A percentile compares a stretch with the other conserved stretches of the same genome.
phyloP scores from a whole-genome alignment of 2,329 filamentous ascomycete species.

The Pseudophaeomoniella oleicola region DNA sequence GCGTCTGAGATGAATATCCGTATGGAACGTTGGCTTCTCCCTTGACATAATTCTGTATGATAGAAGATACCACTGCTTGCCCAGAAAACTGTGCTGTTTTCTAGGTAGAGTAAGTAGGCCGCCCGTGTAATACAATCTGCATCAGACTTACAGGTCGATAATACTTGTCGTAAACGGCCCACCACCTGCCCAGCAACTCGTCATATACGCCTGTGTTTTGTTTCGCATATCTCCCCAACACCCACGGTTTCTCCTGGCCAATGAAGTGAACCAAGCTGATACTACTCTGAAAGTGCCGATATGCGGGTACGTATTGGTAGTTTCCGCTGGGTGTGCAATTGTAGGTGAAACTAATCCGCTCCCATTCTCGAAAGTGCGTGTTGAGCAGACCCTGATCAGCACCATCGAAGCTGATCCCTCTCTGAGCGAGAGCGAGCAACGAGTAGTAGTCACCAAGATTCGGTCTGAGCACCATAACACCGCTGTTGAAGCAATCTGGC shows the following conservation, averaged over 20 bases:
- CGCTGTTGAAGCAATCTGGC: conserved; percentile 98
- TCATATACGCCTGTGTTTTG: conserved; percentile 53
- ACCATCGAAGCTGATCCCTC: conserved; percentile 88
- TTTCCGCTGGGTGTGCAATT: conserved; percentile 94
- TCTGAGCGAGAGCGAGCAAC: conserved; percentile 66
- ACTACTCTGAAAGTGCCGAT: conserved; percentile 76
- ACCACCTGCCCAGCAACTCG: conserved; percentile 79
- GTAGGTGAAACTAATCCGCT: conserved; percentile 86
- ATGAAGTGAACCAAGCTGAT: conserved; percentile 94
- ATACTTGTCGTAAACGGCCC: conserved; percentile 84
- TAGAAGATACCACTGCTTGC: neutral
- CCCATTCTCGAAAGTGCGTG: conserved; percentile 78
- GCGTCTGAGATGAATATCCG: conserved; percentile 2
- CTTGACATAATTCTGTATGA: conserved; percentile 16
- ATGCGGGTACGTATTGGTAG: conserved; percentile 95
- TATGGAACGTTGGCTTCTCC: conserved; percentile 11
- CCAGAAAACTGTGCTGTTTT: conserved; percentile 3
- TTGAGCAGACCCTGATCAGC: conserved; percentile 93
- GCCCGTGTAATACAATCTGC: conserved; percentile 12
- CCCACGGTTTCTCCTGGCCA: conserved; percentile 82
- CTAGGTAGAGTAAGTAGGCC: conserved; percentile 1
- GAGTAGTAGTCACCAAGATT: conserved; percentile 80
- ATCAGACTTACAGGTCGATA: conserved; percentile 34
- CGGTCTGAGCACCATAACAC: conserved; percentile 81
- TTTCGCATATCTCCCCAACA: conserved; percentile 40